These are phyloP conservation scores for Juncus effusus DNA, from an alignment of 176 grass and related monocot genomes.

Conservation along the genomic window DNA sequence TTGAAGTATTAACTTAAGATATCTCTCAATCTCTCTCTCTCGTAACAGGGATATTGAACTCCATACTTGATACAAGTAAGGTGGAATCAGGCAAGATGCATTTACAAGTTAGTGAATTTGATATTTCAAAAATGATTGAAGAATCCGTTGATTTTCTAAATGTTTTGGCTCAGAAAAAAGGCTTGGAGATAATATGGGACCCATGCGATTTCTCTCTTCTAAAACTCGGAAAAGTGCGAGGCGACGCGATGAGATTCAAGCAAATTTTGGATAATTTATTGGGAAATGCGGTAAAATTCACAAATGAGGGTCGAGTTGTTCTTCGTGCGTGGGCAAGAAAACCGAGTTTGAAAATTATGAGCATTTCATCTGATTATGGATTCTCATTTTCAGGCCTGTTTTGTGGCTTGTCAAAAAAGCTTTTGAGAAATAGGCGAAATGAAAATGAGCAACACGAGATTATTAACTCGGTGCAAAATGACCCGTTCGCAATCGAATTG, in stretches of 20 bases:
- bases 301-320: constrained; percentile 41
- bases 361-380: constrained; percentile 31
- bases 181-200: constrained; percentile 73
- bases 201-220: constrained; percentile 72
- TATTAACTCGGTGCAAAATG: constrained; percentile 21
- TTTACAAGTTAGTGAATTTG: constrained; percentile 54
- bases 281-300: constrained; percentile 86
- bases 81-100: constrained; percentile 80
- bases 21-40: constrained; percentile 11
- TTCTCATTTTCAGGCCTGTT: constrained; percentile 17
- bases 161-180: constrained; percentile 39
- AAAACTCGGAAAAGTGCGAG: constrained; percentile 26
- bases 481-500: constrained; percentile 42
- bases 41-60: constrained; percentile 57
- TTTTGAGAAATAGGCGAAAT: not conserved
- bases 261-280: constrained; percentile 79
- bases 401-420: not conserved
- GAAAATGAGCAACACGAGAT: not conserved
- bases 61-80: constrained; percentile 68
- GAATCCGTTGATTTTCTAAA: constrained; percentile 61
- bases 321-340: constrained; percentile 63
- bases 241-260: constrained; percentile 51
- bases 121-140: constrained; percentile 56
- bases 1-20: not conserved
- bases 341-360: constrained; percentile 22